These are phyloP conservation scores for Tephrocybe sp. DNA, from an alignment of 768 basidiomycete species.

Conservation along the genomic window DNA sequence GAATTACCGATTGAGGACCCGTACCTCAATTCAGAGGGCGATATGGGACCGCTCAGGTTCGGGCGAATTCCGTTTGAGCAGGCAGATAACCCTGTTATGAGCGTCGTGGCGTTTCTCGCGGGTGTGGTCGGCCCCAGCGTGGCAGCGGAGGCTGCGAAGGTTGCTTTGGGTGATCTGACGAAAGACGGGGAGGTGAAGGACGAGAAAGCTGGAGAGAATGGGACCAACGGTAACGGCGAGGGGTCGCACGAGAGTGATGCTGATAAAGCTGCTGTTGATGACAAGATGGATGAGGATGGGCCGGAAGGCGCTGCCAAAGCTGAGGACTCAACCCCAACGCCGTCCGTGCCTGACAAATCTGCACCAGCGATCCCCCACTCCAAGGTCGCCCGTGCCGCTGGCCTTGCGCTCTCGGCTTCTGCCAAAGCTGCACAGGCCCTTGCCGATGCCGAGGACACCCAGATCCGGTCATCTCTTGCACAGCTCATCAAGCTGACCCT, in stretches of 20 bases:
- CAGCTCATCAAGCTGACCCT: conserved; percentile 81
- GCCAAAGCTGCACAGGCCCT: conserved; percentile 81
- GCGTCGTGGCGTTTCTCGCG: conserved; percentile 95
- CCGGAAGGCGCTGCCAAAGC: conserved; percentile 25
- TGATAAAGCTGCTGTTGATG: conserved; percentile 37
- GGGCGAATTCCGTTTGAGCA: conserved; percentile 88
- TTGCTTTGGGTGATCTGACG: conserved; percentile 79
- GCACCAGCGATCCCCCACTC: conserved; percentile 60
- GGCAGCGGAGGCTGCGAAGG: conserved; percentile 92
- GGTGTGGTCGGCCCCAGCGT: conserved; percentile 89
- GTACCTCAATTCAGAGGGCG: conserved; percentile 77
- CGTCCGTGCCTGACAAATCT: conserved; percentile 41
- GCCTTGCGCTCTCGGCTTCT: conserved; percentile 86
- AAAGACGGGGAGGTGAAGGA: conserved; percentile 35
- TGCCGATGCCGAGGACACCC: conserved; percentile 78
- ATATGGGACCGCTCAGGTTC: conserved; percentile 74
- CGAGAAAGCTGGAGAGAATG: conserved; percentile 26
- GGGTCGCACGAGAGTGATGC: conserved; percentile 22
- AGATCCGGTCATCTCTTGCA: conserved; percentile 77
- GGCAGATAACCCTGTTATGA: conserved; percentile 98
- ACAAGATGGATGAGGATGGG: conserved; percentile 49
- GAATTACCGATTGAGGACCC: conserved; percentile 96
- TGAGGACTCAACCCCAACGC: conserved; percentile 25
- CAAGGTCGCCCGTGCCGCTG: conserved; percentile 78
- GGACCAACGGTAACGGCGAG: conserved; percentile 7